Evolutionary conservation across 148 eudicot species (phyloP).

Genomic region (Amaranthus hypochondriacus): DNA sequence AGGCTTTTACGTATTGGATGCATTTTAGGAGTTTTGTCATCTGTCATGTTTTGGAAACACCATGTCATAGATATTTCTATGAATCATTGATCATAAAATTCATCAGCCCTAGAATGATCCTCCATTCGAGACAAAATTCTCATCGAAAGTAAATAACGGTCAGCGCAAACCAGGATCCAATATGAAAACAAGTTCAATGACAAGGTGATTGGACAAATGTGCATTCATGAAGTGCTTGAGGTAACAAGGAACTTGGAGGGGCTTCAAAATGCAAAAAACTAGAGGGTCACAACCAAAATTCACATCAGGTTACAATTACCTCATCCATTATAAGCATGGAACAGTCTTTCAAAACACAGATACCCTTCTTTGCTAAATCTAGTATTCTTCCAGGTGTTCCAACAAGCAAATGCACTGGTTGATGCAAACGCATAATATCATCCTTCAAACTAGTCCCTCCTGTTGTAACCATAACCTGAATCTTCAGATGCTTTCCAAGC

Average conservation of each 20-base stretch:
- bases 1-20: too few relatives aligned
- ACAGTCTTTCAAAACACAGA: slow-evolving; percentile 68
- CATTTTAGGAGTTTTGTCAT: too few relatives aligned
- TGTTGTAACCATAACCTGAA: slow-evolving; percentile 88
- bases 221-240: background rate
- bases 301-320: slow-evolving; percentile 33
- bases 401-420: slow-evolving; percentile 87
- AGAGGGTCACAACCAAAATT: background rate
- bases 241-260: background rate
- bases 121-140: background rate
- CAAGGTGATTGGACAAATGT: too few relatives aligned
- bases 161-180: too few relatives aligned
- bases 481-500: slow-evolving; percentile 80
- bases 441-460: slow-evolving; percentile 92
- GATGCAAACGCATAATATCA: slow-evolving; percentile 90
- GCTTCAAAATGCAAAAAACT: background rate
- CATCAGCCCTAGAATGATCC: background rate
- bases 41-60: too few relatives aligned
- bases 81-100: background rate
- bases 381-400: slow-evolving; percentile 95
- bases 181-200: too few relatives aligned
- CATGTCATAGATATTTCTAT: background rate
- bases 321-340: slow-evolving; percentile 83
- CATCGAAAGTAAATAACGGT: background rate
- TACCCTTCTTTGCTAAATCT: slow-evolving; percentile 77